Percentiles rank a stretch among this genome's conserved stretches.
phyloP scores from a whole-genome alignment of 1,284 basidiomycete species.

The Ustilago vetiveriae region DNA sequence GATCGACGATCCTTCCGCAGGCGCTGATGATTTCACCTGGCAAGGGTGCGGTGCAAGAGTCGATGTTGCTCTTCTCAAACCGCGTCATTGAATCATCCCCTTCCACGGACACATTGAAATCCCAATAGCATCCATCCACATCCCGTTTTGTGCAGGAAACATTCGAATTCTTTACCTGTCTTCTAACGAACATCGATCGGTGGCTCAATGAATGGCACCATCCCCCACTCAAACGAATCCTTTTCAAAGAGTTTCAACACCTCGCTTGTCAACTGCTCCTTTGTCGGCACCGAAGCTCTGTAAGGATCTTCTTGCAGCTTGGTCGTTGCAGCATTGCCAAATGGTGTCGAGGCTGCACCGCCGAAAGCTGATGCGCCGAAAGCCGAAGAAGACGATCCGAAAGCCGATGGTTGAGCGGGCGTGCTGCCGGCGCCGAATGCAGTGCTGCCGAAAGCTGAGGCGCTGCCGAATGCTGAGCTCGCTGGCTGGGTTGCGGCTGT shows the following conservation, averaged over 20 bases:
- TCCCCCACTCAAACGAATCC: conserved; percentile 34
- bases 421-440: not conserved
- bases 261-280: conserved; percentile 21
- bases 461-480: conserved; percentile 18
- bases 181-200: conserved; percentile 45
- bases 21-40: conserved; percentile 23
- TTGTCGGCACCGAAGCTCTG: conserved; percentile 13
- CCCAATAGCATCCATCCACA: too few species aligned
- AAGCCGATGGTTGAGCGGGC: conserved; percentile 7
- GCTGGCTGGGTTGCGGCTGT: not conserved
- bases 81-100: conserved; percentile 5
- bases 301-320: conserved; percentile 22
- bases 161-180: too few species aligned
- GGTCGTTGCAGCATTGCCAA: not conserved
- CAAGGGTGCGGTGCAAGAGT: conserved; percentile 35
- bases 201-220: conserved; percentile 35
- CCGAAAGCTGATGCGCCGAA: conserved; percentile 8
- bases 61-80: conserved; percentile 38
- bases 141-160: too few species aligned
- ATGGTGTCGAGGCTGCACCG: not conserved
- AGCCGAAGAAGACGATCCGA: not conserved
- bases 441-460: not conserved
- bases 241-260: conserved; percentile 24
- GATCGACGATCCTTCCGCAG: conserved; percentile 1
- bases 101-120: too few species aligned